Conservation (phyloP, 768 basidiomycete genomes). For the Rhizopogon vesiculosus region DNA sequence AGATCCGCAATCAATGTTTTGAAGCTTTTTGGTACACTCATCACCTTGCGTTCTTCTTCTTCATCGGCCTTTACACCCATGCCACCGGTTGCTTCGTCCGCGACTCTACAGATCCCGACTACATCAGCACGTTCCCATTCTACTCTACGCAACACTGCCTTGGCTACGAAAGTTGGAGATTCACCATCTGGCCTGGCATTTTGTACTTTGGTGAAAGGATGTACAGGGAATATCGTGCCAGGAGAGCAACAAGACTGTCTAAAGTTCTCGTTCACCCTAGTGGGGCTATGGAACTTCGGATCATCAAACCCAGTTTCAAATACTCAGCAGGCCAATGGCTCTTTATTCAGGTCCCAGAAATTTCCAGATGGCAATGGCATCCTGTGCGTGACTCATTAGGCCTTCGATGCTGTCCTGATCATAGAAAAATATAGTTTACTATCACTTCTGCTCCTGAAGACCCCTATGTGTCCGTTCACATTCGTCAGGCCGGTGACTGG, state of each 20-base stretch:
- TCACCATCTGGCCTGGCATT: constrained; percentile 88
- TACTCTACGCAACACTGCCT: constrained; percentile 85
- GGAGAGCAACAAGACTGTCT: constrained; percentile 71
- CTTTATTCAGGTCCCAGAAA: constrained; percentile 83
- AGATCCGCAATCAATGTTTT: constrained; percentile 85
- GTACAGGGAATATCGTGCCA: constrained; percentile 77
- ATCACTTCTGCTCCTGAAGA: constrained; percentile 95
- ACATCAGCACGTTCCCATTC: constrained; percentile 73
- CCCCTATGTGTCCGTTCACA: constrained; percentile 86
- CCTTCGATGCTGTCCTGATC: not conserved
- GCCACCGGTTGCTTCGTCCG: constrained; percentile 96
- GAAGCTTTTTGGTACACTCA: constrained; percentile 98
- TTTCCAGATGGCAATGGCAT: constrained; percentile 88
- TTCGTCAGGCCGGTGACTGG: constrained; percentile 91
- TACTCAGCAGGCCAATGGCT: constrained; percentile 92
- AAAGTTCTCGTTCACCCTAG: constrained; percentile 89
- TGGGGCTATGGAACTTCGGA: constrained; percentile 91
- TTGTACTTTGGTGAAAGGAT: constrained; percentile 86
- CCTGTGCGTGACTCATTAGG: constrained; percentile 56
- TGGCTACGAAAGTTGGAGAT: constrained; percentile 89
- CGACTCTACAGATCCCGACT: constrained; percentile 71
- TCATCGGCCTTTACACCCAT: constrained; percentile 85
- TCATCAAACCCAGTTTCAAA: constrained; percentile 87
- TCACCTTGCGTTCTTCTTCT: constrained; percentile 92
- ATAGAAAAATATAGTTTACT: constrained; percentile 57